Evolutionary conservation across 2,329 filamentous ascomycete genomes (phyloP).

Genomic region (Tolypocladium amazonense): DNA sequence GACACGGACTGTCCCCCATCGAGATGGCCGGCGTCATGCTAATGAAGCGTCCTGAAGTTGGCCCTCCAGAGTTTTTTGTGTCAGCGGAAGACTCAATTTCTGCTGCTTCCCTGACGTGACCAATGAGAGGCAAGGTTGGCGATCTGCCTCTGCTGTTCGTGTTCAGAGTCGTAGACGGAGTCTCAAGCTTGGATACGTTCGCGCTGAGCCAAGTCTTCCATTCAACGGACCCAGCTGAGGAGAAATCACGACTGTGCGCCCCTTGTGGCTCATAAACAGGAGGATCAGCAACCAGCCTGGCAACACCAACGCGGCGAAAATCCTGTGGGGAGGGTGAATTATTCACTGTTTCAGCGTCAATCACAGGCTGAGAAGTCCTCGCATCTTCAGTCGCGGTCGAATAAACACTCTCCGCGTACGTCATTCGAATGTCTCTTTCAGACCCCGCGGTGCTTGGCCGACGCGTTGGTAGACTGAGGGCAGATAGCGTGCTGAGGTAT

Average conservation of each 20-base stretch:
- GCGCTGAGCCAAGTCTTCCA: slow-evolving; percentile 46
- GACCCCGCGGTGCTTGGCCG: slow-evolving; percentile 28
- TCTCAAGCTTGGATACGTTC: slow-evolving; percentile 37
- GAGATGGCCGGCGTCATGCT: not conserved
- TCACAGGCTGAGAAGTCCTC: slow-evolving; percentile 1
- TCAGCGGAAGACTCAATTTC: slow-evolving; percentile 30
- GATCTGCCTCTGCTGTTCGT: slow-evolving; percentile 2
- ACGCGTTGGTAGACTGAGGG: slow-evolving; percentile 26
- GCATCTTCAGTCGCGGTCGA: slow-evolving; percentile 21
- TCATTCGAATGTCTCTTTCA: slow-evolving; percentile 23
- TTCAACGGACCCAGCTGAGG: slow-evolving; percentile 36
- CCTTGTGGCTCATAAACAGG: slow-evolving; percentile 3
- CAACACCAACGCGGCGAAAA: slow-evolving; percentile 3
- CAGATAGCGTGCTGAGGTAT: slow-evolving; percentile 30
- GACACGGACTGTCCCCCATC: not conserved
- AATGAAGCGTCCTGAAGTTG: not conserved
- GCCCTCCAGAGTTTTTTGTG: not conserved
- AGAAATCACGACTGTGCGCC: slow-evolving; percentile 23
- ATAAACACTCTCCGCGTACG: slow-evolving; percentile 39
- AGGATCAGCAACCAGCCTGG: slow-evolving; percentile 1
- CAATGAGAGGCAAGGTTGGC: slow-evolving; percentile 8
- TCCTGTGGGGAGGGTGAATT: too few relatives aligned
- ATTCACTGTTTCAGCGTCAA: not conserved
- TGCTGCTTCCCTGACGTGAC: slow-evolving; percentile 38
- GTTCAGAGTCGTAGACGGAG: slow-evolving; percentile 6